Evolutionary conservation across 2,329 filamentous ascomycete species (phyloP), one percentile per base, ranked within the genome.

Genomic region (Clonostachys solani): DNA sequence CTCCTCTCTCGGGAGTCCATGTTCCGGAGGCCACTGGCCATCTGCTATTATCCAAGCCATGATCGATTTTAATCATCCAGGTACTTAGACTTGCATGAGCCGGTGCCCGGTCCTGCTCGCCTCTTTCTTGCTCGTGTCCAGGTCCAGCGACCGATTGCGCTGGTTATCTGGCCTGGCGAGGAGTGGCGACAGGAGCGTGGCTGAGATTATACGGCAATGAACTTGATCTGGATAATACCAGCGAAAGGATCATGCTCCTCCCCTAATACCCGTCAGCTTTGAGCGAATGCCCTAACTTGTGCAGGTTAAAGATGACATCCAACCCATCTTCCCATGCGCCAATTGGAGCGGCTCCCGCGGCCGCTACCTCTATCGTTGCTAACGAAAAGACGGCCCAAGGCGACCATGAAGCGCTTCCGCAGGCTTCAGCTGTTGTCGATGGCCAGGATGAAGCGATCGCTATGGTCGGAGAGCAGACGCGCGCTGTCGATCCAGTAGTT

Each of bases 141-240:
- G 23, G 8, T 3, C 9, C 23, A 29, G 23, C 23, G 23, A 29
- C 4, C 23, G 23, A 29, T 29, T 29, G 8, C 23, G 23, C 23
- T 29, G 23, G 23, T 4, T 4, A 8, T 29, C 23, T 29, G 23
- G 5, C 23, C 23, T 29, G 23, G 10, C 23, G 23, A 29, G 9
- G 23, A 29, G 23, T 29, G 23, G 23, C 23, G 23, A 29, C 9
- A 3, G 40, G 51, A 56, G 56, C 49, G 60, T 10, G 23, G 67
- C 65, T 89, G 86, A 92, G 87, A 94, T 84, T 83, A 94, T 87
- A 94, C 89, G 88, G 89, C 86, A 76, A 77, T 74, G 56, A 90
- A 92, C 88, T 92, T 92, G 89, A 92, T 92, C 88, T 89, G 87
- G 89, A 92, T 92, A 92, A 94, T 94, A 89, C 89, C 87, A 91